Base-by-base conservation (phyloP, 1,139 yeast genomes). In the Hyphopichia burtonii region DNA sequence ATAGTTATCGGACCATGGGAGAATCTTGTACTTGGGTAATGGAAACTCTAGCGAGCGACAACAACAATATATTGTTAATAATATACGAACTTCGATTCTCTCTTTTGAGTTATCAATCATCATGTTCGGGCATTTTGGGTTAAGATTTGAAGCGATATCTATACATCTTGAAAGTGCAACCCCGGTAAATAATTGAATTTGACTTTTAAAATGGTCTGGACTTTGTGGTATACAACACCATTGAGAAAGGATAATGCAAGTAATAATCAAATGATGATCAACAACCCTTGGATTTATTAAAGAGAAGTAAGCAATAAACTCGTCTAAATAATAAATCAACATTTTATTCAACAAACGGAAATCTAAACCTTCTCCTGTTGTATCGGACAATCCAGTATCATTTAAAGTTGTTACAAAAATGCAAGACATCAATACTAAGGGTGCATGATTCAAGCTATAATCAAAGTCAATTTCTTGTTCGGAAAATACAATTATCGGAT, bases 161-260 rank as follows among this genome's bases (percentile, higher is more conserved):
- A 77, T 65, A 50, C 82, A 76, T 20, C 77, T 50, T 2, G 78
- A 65, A 31, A 78, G 54, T 45, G 68, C 69, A 41, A 70, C 60
- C 2, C 78, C 77, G 38, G 69, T 66, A 44, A 78, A 52, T 20
- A 77, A 53, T 46, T 71, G 70, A 55, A 78, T 66, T 47, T 76
- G 82, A 50, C 74, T 78, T 50, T 72, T 74, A 52, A 69, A 76
- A 32, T 78, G 75, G 4, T 80, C 80, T 59, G 75, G 66, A 46
- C 66, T 67, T 28, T 67, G 61, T 3, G 82, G 78, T 2, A 81
- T 79, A 5, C 75, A 58, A 43, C 73, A 67, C 82, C 82, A 78
- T 7, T 74, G 55, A 8, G 80, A 72, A 14, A 77, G 53, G 3
- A 76, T 65, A 39, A 76, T 54, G 46, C 76, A 74, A 1, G 70